Evolutionary conservation across 192 early-diverging fungal species (phyloP), one percentile per base, ranked within the genome.

Genomic region (Linnemannia zychae): DNA sequence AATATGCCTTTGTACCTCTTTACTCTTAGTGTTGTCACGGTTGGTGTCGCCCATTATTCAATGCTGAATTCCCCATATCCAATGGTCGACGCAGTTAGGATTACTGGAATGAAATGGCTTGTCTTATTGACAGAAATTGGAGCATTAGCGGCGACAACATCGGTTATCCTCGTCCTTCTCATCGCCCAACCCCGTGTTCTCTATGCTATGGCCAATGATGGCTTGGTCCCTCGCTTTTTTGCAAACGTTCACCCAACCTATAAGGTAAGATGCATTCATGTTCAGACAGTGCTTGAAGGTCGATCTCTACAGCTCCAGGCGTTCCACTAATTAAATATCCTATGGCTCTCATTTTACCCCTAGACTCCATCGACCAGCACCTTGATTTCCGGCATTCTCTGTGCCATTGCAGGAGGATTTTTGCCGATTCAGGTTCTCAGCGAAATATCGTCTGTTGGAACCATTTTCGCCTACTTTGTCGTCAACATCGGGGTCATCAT

Each of bases 151-250:
- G 97, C 96, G 46, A 91, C 97, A 11, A 92, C 92, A 0, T 96
- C 96, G 3, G 97, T 97, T 0, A 94, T 97, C 33, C 91, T 97
- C 12, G 89, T 94, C 47, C 48, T 92, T 53, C 76, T 97, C 37
- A 90, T 97, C 76, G 94, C 90, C 38, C 97, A 98, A 86, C 94
- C 96, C 18, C 96, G 97, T 73, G 96, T 98, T 44, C 94, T 97
- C 67, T 93, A 94, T 50, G 88, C 94, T 28, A 97, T 98, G 97
- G 95, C 96, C 34, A 82, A 98, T 83, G 96, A 97, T 37, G 87
- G 97, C 22, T 34, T 85, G 71, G 87, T 98, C 17, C 96, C 96
- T 3, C 49, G 80, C 22, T 67, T 93, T 11, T 94, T 97, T 75
- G 92, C 92, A 38, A 91, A 91, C 57, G 82, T 96, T 46, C 94